Percentiles rank a stretch among this genome's conserved stretches.
phyloP scores from a whole-genome alignment of 352 stramenopile species.

The Phytophthora podocarpi region DNA sequence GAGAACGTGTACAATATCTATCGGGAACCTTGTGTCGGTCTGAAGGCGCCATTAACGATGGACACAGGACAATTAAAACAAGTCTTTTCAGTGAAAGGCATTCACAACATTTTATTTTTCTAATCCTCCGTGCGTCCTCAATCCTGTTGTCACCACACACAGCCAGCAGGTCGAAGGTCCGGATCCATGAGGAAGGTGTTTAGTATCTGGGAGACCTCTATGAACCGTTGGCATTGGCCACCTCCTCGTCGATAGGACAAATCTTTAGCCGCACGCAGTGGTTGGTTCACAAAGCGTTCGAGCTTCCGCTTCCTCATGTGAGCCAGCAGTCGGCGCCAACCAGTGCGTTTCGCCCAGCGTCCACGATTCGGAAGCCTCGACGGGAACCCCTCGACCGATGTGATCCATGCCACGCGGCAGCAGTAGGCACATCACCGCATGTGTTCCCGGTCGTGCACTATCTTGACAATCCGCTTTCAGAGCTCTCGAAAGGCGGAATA shows the following conservation, averaged over 20 bases:
- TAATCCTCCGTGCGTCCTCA: no score
- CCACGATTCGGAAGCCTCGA: constrained; percentile 40
- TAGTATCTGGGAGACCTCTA: constrained; percentile 58
- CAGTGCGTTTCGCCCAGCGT: constrained; percentile 14
- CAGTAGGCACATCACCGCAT: constrained; percentile 61
- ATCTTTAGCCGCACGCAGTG: constrained; percentile 49
- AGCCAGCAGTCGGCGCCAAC: constrained; percentile 25
- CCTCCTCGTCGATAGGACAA: constrained; percentile 47
- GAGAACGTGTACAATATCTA: no score
- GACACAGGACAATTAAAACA: no score
- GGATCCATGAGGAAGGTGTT: constrained; percentile 64
- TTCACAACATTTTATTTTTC: no score
- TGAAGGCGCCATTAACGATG: background rate
- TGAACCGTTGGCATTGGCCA: constrained; percentile 52
- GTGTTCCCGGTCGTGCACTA: constrained; percentile 43
- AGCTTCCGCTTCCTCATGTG: constrained; percentile 40
- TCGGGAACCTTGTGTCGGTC: no score
- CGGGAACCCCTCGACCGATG: constrained; percentile 44
- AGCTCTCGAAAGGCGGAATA: constrained; percentile 65
- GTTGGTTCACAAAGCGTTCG: constrained; percentile 46
- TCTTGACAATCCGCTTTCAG: constrained; percentile 35
- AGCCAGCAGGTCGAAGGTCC: constrained; percentile 23
- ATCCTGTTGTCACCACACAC: constrained; percentile 12
- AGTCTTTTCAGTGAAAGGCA: no score
- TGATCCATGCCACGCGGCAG: constrained; percentile 48